Percentiles rank a stretch among this genome's conserved stretches.
Evolutionary conservation across 352 stramenopile species (phyloP).

Genomic region (Pythium coloratum): DNA sequence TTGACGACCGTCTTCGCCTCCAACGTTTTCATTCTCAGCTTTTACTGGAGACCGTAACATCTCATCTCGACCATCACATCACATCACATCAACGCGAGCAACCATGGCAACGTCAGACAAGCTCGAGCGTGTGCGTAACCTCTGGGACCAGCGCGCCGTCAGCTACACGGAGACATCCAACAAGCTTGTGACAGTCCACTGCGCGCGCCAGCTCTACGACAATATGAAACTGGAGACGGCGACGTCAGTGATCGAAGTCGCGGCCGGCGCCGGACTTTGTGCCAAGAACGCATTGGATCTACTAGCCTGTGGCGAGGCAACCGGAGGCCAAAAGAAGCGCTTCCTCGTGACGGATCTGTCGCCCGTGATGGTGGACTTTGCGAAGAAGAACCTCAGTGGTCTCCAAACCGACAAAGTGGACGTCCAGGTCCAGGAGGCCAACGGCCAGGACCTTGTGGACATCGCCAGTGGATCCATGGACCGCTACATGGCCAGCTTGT

Average conservation of each 20-base stretch:
- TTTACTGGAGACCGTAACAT: not conserved
- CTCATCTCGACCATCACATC: too few relatives aligned
- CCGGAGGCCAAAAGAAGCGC: constrained; percentile 25
- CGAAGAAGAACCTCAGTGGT: constrained; percentile 31
- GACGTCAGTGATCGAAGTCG: constrained; percentile 48
- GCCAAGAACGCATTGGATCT: constrained; percentile 36
- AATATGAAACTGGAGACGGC: constrained; percentile 51
- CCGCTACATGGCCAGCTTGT: constrained; percentile 48
- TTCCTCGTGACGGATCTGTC: constrained; percentile 46
- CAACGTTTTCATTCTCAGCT: too few relatives aligned
- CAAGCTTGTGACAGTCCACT: constrained; percentile 51
- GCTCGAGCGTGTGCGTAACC: constrained; percentile 15
- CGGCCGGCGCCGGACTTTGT: constrained; percentile 43
- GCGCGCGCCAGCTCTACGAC: constrained; percentile 39
- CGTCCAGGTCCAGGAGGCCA: constrained; percentile 32
- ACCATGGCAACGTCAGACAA: constrained; percentile 6
- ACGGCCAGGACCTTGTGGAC: constrained; percentile 43
- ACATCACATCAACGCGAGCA: too few relatives aligned
- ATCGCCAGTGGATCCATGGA: constrained; percentile 38
- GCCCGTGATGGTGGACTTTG: constrained; percentile 40
- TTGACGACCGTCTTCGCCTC: too few relatives aligned
- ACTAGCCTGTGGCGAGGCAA: constrained; percentile 16
- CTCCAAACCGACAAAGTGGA: constrained; percentile 24
- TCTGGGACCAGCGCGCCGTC: constrained; percentile 40
- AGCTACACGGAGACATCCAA: constrained; percentile 50